Conservation (phyloP, 345 rosid species). For the Citrus mangshanensis region DNA sequence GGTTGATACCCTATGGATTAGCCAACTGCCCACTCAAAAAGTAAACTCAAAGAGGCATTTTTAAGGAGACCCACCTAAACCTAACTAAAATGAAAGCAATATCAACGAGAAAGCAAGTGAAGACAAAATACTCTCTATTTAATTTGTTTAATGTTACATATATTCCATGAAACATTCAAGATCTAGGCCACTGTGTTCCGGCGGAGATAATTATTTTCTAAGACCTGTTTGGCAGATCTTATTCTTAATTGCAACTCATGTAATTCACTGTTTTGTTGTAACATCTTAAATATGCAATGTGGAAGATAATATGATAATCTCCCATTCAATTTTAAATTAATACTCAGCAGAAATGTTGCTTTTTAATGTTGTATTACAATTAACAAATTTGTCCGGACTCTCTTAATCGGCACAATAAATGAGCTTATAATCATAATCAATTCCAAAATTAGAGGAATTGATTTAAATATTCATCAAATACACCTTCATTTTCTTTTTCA, state of each 20-base stretch:
- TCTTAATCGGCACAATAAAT: no score
- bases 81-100: not conserved
- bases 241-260: not conserved
- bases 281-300: not conserved
- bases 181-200: not conserved
- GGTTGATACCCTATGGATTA: slow-evolving; percentile 25
- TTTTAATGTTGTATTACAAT: no score
- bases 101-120: slow-evolving; percentile 4
- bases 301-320: not conserved
- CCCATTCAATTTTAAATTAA: no score
- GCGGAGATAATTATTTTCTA: not conserved
- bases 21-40: slow-evolving; percentile 8
- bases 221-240: not conserved
- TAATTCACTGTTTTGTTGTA: not conserved
- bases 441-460: no score
- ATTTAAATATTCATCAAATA: no score
- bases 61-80: not conserved
- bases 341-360: no score
- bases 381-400: no score
- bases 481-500: no score
- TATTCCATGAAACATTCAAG: slow-evolving; percentile 13
- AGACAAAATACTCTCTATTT: slow-evolving; percentile 10
- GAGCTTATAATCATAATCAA: no score
- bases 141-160: slow-evolving; percentile 4
- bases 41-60: not conserved